phyloP scores from a whole-genome alignment of 257 asterid genomes.

The Petrea volubilis region DNA sequence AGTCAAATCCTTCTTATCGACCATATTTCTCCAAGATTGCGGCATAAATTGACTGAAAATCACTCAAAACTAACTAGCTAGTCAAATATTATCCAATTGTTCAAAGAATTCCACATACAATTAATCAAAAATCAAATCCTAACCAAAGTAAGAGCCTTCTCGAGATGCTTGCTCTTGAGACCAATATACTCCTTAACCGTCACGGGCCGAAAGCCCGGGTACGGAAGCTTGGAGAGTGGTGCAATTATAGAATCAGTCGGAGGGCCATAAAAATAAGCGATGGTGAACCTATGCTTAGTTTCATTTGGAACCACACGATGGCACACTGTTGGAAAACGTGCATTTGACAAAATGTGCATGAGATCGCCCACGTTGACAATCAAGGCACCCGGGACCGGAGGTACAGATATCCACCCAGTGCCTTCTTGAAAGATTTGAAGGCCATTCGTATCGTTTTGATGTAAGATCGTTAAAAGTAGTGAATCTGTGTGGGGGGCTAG shows the following conservation, averaged over 20 bases:
- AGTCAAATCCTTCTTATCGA: background rate
- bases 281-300: conserved; percentile 45
- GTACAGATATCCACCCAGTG: conserved; percentile 51
- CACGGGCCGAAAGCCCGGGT: conserved; percentile 45
- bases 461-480: conserved; percentile 64
- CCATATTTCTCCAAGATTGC: background rate
- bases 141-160: conserved; percentile 49
- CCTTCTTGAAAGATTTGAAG: conserved; percentile 60
- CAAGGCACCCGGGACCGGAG: conserved; percentile 52
- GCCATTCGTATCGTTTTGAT: conserved; percentile 65
- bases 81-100: no score
- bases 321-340: conserved; percentile 32
- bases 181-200: conserved; percentile 58
- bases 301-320: conserved; percentile 73
- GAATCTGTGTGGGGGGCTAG: conserved; percentile 88
- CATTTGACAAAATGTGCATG: conserved; percentile 70
- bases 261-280: conserved; percentile 66
- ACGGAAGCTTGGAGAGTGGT: conserved; percentile 37
- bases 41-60: no score
- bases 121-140: conserved; percentile 6
- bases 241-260: conserved; percentile 40
- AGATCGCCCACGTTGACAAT: conserved; percentile 73
- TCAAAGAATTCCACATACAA: background rate
- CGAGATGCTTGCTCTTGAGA: conserved; percentile 61
- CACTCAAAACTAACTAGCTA: no score